Evolutionary conservation across 2,329 filamentous ascomycete species (phyloP), one percentile per base, ranked within the genome.

Genomic region (Annulohypoxylon truncatum): DNA sequence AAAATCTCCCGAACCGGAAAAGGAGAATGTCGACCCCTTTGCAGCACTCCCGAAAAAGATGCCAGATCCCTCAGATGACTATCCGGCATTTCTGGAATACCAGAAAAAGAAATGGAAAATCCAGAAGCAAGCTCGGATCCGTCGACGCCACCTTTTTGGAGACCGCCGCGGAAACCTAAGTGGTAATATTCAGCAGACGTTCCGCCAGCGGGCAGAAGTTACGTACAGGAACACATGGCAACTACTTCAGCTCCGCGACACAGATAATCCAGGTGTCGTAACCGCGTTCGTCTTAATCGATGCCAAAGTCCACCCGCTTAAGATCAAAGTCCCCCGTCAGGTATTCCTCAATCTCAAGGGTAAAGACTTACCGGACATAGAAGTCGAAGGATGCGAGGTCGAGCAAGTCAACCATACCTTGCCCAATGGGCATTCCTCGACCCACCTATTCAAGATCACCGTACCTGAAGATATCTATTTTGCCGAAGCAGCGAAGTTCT

Each of bases 101-200:
- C 96, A 99, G 77, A 99, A 99, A 80, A 89, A 94, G 81, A 99
- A 99, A 79, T 99, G 96, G 96, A 97, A 95, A 82, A 91, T 98
- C 35, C 96, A 99, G 77, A 97, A 94, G 75, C 92, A 97, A 77
- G 94, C 95, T 31, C 89, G 96, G 20, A 85, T 90, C 65, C 90
- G 95, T 44, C 87, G 96, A 69, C 88, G 95, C 51, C 96, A 99
- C 77, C 83, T 99, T 0, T 99, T 99, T 74, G 96, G 96, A 64
- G 95, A 99, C 74, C 90, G 91, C 61, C 87, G 90, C 64, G 82
- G 83, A 9, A 90, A 90, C 60, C 86, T 85, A 40, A 88, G 91
- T 75, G 86, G 79, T 75, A 88, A 89, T 66, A 86, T 91, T 71
- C 87, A 89, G 72, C 85, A 88, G 65, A 88, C 86, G 0, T 97